These are phyloP conservation scores for Apiotrichum laibachii DNA, from an alignment of 1,284 basidiomycete genomes.

Conservation along the genomic window DNA sequence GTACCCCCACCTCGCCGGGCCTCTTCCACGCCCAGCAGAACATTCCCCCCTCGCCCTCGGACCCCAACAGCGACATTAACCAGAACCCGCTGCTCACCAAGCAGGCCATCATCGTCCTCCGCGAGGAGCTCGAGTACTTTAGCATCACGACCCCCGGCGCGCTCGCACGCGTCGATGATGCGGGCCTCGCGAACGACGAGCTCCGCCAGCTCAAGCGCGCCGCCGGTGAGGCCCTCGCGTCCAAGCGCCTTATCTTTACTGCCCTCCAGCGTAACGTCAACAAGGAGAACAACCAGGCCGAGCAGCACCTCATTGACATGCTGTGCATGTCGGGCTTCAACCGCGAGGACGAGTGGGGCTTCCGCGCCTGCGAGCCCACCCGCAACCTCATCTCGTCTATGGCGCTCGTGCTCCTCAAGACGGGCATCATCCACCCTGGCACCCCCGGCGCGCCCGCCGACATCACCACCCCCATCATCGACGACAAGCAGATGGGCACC, in stretches of 20 bases:
- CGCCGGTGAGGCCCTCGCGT: slow-evolving; percentile 83
- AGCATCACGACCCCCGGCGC: slow-evolving; percentile 62
- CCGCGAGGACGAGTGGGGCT: slow-evolving; percentile 95
- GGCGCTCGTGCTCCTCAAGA: slow-evolving; percentile 94
- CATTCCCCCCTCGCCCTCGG: slow-evolving; percentile 57
- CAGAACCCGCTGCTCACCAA: slow-evolving; percentile 92
- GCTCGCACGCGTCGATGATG: slow-evolving; percentile 61
- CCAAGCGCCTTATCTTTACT: slow-evolving; percentile 91
- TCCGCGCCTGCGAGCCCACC: slow-evolving; percentile 88
- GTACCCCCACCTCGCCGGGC: slow-evolving; percentile 69
- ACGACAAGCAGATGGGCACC: slow-evolving; percentile 90
- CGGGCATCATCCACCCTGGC: slow-evolving; percentile 74
- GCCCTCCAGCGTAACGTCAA: slow-evolving; percentile 97
- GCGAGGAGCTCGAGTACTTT: slow-evolving; percentile 98
- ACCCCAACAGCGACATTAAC: slow-evolving; percentile 37
- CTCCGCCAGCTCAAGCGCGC: slow-evolving; percentile 73
- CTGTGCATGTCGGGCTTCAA: slow-evolving; percentile 99
- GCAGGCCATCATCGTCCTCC: slow-evolving; percentile 96
- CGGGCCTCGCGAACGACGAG: slow-evolving; percentile 70
- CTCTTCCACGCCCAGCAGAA: slow-evolving; percentile 76
- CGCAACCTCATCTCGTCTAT: slow-evolving; percentile 98
- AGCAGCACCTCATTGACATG: slow-evolving; percentile 99
- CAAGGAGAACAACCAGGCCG: slow-evolving; percentile 98
- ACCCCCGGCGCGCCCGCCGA: slow-evolving; percentile 31
- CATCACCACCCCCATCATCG: slow-evolving; percentile 54